Evolutionary conservation across 805 yeast genomes (phyloP).

Genomic region (Metschnikowia cubensis): DNA sequence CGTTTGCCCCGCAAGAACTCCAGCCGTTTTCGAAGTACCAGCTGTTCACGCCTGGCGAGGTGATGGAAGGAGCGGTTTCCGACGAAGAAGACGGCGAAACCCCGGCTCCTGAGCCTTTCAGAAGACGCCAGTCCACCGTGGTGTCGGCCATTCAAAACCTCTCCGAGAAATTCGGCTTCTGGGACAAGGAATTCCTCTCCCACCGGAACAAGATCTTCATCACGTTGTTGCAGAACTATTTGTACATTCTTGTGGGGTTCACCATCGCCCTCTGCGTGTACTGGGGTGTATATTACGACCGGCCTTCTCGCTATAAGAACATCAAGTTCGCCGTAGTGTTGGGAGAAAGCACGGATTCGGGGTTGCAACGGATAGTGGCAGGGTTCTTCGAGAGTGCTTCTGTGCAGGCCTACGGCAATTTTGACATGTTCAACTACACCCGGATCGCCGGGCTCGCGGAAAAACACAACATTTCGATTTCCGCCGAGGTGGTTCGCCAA

Average conservation of each 20-base stretch:
- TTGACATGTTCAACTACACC: slow-evolving; percentile 21
- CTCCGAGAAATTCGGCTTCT: slow-evolving; percentile 21
- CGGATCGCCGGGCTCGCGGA: slow-evolving; percentile 19
- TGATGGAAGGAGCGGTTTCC: neutral
- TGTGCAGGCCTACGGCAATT: slow-evolving; percentile 22
- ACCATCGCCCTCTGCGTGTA: slow-evolving; percentile 25
- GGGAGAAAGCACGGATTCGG: slow-evolving; percentile 18
- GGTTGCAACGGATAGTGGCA: slow-evolving; percentile 12
- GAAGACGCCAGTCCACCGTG: slow-evolving; percentile 20
- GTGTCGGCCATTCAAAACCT: slow-evolving; percentile 20
- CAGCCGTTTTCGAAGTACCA: neutral
- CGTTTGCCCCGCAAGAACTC: neutral
- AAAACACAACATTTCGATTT: slow-evolving; percentile 20
- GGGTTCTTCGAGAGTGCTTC: slow-evolving; percentile 21
- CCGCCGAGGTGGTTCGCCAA: slow-evolving; percentile 26
- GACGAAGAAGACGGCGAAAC: too few species aligned
- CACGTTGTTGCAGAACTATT: slow-evolving; percentile 24
- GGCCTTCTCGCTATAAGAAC: slow-evolving; percentile 19
- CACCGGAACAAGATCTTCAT: slow-evolving; percentile 21
- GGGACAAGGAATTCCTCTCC: slow-evolving; percentile 28
- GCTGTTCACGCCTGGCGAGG: neutral
- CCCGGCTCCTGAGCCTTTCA: neutral
- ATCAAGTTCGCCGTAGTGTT: slow-evolving; percentile 24
- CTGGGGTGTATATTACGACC: slow-evolving; percentile 30
- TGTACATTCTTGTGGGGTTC: slow-evolving; percentile 22